Base-by-base conservation (phyloP, 345 rosid species). In the Arabidopsis arenosa region DNA sequence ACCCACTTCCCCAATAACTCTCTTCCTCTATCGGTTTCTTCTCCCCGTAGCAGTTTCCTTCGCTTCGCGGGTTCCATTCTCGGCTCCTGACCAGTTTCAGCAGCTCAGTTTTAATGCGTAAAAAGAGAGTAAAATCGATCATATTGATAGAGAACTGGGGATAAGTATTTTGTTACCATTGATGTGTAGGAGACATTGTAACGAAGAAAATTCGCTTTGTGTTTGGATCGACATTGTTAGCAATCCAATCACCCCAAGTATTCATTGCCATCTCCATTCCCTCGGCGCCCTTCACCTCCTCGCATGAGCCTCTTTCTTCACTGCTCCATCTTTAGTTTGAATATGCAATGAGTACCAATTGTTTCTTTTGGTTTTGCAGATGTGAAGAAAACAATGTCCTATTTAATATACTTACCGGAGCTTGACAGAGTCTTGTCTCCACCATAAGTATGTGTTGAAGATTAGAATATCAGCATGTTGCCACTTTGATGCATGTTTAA, bases 361-460 rank as follows among this genome's bases (percentile, higher is more conserved):
- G 12, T 56, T 26, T 7, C 9, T 7, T 49, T 7, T 2, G 33
- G 47, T 53, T 37, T 39, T 5, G 52, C 37, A 39, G 37, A 39
- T n/a, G 26, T 23, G 32, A 28, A 36, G 36, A 39, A 53, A 12
- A 44, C 26, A 71, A 21, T 61, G 44, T 32, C 30, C 30, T 33
- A 32, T 4, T 35, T 2, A 4, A 40, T 40, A 9, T 7, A 28
- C 92, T 83, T 72, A 92, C 99, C 73, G 78, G 48, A 95, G 80
- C 88, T 92, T 95, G 51, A 95, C 88, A 28, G 99, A 90, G 61
- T 86, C 96, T 84, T 90, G 97, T 80, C 99, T 92, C 99, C 99
- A 95, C 99, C 99, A 95, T 84, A 95, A 81, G 81, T 95, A 95
- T 0, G 98, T 80, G 76, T 95, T 95, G 81, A 95, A 95, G 57